These are phyloP conservation scores for Pythium brassicae DNA, from an alignment of 352 stramenopile species.

Conservation along the genomic window DNA sequence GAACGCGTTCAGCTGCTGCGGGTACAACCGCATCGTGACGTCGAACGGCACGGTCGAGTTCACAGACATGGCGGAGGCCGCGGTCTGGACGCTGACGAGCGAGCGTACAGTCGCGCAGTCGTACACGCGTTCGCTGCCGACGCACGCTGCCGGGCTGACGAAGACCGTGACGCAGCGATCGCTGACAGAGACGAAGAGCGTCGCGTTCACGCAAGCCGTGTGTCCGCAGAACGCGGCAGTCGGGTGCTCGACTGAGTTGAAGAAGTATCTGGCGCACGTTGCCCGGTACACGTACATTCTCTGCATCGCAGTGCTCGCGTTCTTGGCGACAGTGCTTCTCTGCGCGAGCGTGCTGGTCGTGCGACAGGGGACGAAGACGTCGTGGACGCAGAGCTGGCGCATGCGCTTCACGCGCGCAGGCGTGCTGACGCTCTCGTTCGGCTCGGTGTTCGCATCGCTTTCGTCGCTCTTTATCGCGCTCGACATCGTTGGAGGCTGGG, in stretches of 20 bases:
- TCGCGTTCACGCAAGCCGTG: conserved; percentile 2
- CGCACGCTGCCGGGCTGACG: too few relatives aligned
- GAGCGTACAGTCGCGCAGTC: conserved; percentile 15
- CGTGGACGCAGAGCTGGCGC: conserved; percentile 12
- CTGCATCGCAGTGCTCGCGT: conserved; percentile 8
- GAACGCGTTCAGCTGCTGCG: conserved; percentile 45
- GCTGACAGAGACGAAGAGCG: conserved; percentile 7
- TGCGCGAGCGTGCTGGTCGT: conserved; percentile 20
- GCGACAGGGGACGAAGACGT: conserved; percentile 20
- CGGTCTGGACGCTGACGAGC: conserved; percentile 25
- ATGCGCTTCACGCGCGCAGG: conserved; percentile 6
- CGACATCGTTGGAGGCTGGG: conserved; percentile 30
- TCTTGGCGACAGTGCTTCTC: conserved; percentile 21
- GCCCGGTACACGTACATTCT: conserved; percentile 9
- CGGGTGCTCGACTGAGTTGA: conserved; percentile 29
- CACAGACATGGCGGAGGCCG: conserved; percentile 24
- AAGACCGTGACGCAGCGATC: neutral
- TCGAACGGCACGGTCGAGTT: conserved; percentile 31
- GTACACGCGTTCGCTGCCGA: conserved; percentile 7
- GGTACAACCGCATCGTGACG: conserved; percentile 24
- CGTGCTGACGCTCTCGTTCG: conserved; percentile 11
- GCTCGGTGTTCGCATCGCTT: conserved; percentile 25
- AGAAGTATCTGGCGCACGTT: conserved; percentile 24
- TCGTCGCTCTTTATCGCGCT: conserved; percentile 27
- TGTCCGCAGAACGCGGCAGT: conserved; percentile 16